A percentile compares a stretch with the other conserved stretches of the same genome.
These are phyloP conservation scores for Zoysia japonica DNA, from an alignment of 176 grass and related monocot genomes.

Conservation along the genomic window DNA sequence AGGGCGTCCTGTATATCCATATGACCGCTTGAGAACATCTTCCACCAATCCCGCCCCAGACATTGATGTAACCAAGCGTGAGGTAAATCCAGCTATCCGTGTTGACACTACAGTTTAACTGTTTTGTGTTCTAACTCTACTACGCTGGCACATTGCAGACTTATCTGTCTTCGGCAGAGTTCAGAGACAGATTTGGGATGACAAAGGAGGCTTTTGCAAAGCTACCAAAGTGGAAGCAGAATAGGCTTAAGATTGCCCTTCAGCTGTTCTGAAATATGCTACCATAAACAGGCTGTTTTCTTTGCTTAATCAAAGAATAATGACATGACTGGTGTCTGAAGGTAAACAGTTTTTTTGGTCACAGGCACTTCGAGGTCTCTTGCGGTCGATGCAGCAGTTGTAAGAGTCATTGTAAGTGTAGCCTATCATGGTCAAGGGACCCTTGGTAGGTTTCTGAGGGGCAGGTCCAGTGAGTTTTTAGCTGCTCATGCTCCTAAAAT, in stretches of 20 bases:
- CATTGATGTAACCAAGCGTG: conserved; percentile 78
- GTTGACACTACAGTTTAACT: neutral
- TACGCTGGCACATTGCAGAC: conserved; percentile 50
- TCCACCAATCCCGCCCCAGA: conserved; percentile 65
- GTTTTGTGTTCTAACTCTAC: neutral
- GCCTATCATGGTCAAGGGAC: conserved; percentile 47
- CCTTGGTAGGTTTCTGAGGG: conserved; percentile 40
- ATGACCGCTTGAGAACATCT: conserved; percentile 72
- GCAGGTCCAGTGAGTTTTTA: conserved; percentile 86
- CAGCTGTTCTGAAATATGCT: conserved; percentile 67
- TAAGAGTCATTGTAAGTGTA: conserved; percentile 28
- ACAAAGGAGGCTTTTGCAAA: conserved; percentile 87
- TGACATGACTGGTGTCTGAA: conserved; percentile 25
- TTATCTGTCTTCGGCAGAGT: conserved; percentile 73
- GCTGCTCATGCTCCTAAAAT: conserved; percentile 66
- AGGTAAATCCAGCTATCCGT: conserved; percentile 54
- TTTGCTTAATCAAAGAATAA: conserved; percentile 32
- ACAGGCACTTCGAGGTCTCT: neutral
- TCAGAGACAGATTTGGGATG: conserved; percentile 89
- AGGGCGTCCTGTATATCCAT: conserved; percentile 70
- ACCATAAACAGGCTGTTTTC: neutral
- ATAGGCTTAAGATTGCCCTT: conserved; percentile 90
- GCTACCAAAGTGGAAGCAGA: conserved; percentile 98
- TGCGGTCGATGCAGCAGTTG: neutral
- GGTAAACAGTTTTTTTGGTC: conserved; percentile 9